Conservation (phyloP, 2,329 filamentous ascomycete species). For the Trichoderma semiorbis region DNA sequence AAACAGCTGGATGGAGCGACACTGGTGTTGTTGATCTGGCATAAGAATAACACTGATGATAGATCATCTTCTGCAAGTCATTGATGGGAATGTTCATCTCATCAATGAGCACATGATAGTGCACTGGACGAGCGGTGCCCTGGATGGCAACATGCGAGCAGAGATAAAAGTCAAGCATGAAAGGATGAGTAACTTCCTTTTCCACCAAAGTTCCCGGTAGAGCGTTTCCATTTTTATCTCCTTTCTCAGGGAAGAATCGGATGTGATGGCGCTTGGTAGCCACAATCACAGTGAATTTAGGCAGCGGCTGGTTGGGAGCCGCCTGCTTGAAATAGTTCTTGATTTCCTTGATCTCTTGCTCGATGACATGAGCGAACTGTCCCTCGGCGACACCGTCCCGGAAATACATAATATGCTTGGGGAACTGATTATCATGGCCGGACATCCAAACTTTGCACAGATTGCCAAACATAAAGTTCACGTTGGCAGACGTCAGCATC, state of each 20-base stretch:
- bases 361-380: constrained; percentile 75
- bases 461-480: constrained; percentile 61
- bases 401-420: constrained; percentile 82
- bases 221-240: constrained; percentile 76
- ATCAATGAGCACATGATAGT: constrained; percentile 86
- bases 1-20: constrained; percentile 82
- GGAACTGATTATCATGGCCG: constrained; percentile 42
- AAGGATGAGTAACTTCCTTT: constrained; percentile 82
- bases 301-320: constrained; percentile 35
- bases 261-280: constrained; percentile 94
- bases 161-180: constrained; percentile 82
- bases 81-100: constrained; percentile 67
- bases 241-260: constrained; percentile 75
- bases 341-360: constrained; percentile 72
- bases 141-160: constrained; percentile 73
- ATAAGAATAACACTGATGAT: constrained; percentile 93
- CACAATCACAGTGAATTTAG: constrained; percentile 80
- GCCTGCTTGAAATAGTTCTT: constrained; percentile 53
- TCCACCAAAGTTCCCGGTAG: constrained; percentile 86
- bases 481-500: constrained; percentile 67
- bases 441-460: constrained; percentile 65
- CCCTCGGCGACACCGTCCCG: constrained; percentile 89
- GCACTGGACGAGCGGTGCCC: constrained; percentile 86
- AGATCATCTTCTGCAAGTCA: constrained; percentile 81
- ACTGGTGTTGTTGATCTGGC: constrained; percentile 89